These are phyloP conservation scores for Ceratocystis diversiconidia DNA, from an alignment of 2,329 filamentous ascomycete species.

Conservation along the genomic window DNA sequence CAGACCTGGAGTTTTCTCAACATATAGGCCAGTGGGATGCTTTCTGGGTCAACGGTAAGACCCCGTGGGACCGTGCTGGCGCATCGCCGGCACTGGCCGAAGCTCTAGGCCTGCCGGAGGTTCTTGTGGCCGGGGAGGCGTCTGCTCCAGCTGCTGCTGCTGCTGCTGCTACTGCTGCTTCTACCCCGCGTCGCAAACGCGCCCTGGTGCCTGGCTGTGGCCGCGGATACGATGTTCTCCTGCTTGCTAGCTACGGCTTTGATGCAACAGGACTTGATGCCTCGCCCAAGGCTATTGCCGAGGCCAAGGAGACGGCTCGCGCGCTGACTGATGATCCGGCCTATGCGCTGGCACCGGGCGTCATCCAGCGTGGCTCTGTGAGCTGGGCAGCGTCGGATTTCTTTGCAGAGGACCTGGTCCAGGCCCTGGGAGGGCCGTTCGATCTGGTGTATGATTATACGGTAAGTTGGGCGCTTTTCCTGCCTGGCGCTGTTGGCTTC, in stretches of 20 bases:
- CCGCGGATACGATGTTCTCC: slow-evolving; percentile 63
- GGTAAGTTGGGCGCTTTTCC: slow-evolving; percentile 27
- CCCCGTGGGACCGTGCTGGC: slow-evolving; percentile 43
- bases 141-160: slow-evolving; percentile 35
- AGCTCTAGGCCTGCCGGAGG: slow-evolving; percentile 27
- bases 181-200: slow-evolving; percentile 23
- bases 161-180: slow-evolving; percentile 42
- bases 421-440: slow-evolving; percentile 37
- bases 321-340: slow-evolving; percentile 29
- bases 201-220: slow-evolving; percentile 75
- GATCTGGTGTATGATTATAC: slow-evolving; percentile 54
- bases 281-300: slow-evolving; percentile 34
- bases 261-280: slow-evolving; percentile 64
- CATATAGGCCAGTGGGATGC: slow-evolving; percentile 33
- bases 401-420: slow-evolving; percentile 45
- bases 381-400: slow-evolving; percentile 51
- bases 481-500: not conserved
- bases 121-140: slow-evolving; percentile 18
- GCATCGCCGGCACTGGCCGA: slow-evolving; percentile 42
- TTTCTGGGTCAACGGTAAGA: slow-evolving; percentile 32
- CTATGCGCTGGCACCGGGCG: slow-evolving; percentile 30
- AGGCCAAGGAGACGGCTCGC: slow-evolving; percentile 32
- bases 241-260: slow-evolving; percentile 62
- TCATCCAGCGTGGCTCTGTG: slow-evolving; percentile 34
- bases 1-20: slow-evolving; percentile 15